A percentile compares a stretch with the other conserved stretches of the same genome.
Conservation (phyloP, 2,329 filamentous ascomycete genomes). For the Stemphylium lycopersici region DNA sequence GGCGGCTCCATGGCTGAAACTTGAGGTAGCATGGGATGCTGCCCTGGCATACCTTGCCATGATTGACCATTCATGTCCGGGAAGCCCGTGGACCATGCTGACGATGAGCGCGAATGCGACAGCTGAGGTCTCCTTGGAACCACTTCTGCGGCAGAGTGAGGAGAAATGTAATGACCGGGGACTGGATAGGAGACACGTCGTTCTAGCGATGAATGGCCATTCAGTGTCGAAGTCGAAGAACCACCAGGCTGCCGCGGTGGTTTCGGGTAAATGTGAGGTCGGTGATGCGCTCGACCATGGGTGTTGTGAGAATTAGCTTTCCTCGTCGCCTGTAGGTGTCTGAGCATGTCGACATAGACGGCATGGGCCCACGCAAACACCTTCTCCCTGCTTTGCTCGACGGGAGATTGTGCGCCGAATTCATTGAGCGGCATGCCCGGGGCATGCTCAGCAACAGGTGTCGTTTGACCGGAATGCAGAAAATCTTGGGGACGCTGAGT, state of each 20-base stretch:
- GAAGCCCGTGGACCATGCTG: slow-evolving; percentile 33
- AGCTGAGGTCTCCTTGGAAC: slow-evolving; percentile 27
- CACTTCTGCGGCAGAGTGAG: slow-evolving; percentile 28
- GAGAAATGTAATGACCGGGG: slow-evolving; percentile 26
- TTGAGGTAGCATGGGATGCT: slow-evolving; percentile 30
- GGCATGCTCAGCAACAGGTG: slow-evolving; percentile 32
- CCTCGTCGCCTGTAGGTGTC: slow-evolving; percentile 54
- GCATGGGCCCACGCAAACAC: slow-evolving; percentile 55
- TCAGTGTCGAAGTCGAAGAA: slow-evolving; percentile 48
- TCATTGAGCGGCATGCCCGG: slow-evolving; percentile 39
- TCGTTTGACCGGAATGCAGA: slow-evolving; percentile 39
- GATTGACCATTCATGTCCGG: slow-evolving; percentile 25
- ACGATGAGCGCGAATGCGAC: slow-evolving; percentile 39
- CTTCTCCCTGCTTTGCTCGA: slow-evolving; percentile 52
- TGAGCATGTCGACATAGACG: slow-evolving; percentile 57
- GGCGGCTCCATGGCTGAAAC: slow-evolving; percentile 32
- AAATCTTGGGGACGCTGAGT: slow-evolving; percentile 35
- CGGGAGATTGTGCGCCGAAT: slow-evolving; percentile 50
- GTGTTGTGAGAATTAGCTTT: slow-evolving; percentile 49
- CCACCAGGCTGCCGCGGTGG: slow-evolving; percentile 64
- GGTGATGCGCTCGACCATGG: slow-evolving; percentile 53
- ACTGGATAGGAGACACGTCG: slow-evolving; percentile 42
- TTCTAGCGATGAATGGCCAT: slow-evolving; percentile 39
- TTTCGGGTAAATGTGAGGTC: slow-evolving; percentile 66
- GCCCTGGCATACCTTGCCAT: slow-evolving; percentile 35